Conservation (phyloP, 345 rosid species). For the Physaria fendleri region DNA sequence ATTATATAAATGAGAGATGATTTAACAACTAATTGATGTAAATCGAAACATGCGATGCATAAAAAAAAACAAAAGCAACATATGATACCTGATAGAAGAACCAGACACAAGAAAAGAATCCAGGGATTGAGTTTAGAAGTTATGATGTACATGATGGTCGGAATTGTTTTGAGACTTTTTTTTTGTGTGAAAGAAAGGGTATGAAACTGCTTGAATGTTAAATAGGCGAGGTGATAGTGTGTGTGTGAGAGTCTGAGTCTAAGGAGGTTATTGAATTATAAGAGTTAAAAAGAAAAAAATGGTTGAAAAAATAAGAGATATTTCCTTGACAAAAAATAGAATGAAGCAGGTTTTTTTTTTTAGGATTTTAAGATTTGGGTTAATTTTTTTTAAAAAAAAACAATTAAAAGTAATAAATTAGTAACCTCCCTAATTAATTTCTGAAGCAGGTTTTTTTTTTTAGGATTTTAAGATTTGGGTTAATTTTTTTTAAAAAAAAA, state of each 20-base stretch:
- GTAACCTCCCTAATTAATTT: too few relatives aligned
- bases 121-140: conserved; percentile 2
- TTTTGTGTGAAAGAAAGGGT: not conserved
- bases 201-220: not conserved
- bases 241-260: not conserved
- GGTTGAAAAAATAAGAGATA: too few relatives aligned
- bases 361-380: too few relatives aligned
- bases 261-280: too few relatives aligned
- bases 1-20: not conserved
- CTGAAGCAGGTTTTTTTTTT: too few relatives aligned
- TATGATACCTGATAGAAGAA: conserved; percentile 10
- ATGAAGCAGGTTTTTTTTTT: too few relatives aligned
- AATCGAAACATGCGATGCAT: not conserved
- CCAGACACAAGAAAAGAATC: not conserved
- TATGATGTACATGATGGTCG: conserved; percentile 14
- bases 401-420: too few relatives aligned
- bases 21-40: not conserved
- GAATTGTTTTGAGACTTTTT: not conserved
- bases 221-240: not conserved
- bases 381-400: too few relatives aligned
- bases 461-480: too few relatives aligned
- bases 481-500: too few relatives aligned
- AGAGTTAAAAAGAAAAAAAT: too few relatives aligned
- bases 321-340: too few relatives aligned
- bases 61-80: not conserved